Base-by-base conservation (phyloP, 768 basidiomycete species). In the Gymnopilus dilepis region DNA sequence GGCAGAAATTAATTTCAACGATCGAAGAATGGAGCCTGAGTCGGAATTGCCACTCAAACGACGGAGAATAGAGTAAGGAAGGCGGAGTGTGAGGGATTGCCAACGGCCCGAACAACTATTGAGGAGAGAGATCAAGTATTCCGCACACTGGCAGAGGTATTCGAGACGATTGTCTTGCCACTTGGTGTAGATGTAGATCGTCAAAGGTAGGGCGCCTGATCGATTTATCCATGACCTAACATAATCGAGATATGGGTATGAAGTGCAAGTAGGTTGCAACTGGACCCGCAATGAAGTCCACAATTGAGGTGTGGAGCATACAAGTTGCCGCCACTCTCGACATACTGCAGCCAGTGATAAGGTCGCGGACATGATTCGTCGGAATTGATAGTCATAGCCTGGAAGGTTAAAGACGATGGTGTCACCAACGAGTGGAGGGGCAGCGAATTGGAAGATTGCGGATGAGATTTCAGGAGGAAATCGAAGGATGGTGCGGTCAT, bases 401-500 rank as follows among this genome's bases (percentile, higher is more conserved):
- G n/a, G n/a, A n/a, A n/a, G n/a, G n/a, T n/a, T n/a, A n/a, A n/a
- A n/a, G n/a, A n/a, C n/a, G n/a, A n/a, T n/a, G n/a, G n/a, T n/a
- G n/a, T n/a, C n/a, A n/a, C n/a, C n/a, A n/a, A n/a, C n/a, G n/a
- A n/a, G 19, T 43, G 17, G 12, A 37, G 56, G 41, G 1, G n/a
- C 12, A 9, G 41, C 41, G 48, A 51, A 38, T n/a, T 42, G n/a
- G 30, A 59, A 59, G 19, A 52, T 41, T 37, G 6, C 19, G 9
- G 48, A 37, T 0, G 37, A 9, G 7, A 59, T 11, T 19, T 59
- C 58, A 15, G n/a, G 37, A 17, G 58, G 47, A n/a, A 51, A 6
- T 2, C 58, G 48, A n/a, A n/a, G 34, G 26, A 50, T 22, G 21
- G 50, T 48, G 11, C 30, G 47, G 57, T 59, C 34, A 28, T 59